These are phyloP conservation scores for Colletotrichum somersetense DNA, from an alignment of 2,329 filamentous ascomycete genomes.

Conservation along the genomic window DNA sequence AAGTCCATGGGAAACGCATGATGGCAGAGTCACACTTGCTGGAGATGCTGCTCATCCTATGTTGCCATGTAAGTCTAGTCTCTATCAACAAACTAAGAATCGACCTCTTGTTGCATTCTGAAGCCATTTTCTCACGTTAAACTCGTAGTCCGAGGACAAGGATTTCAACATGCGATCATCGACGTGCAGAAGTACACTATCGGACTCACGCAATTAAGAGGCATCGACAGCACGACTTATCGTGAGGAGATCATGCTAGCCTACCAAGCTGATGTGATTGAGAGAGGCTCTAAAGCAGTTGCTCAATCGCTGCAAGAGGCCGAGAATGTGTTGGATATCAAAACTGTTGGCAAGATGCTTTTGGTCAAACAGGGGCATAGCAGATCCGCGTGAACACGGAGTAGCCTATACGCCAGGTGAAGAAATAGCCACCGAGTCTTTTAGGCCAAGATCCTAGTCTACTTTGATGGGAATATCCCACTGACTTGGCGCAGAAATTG, in stretches of 20 bases:
- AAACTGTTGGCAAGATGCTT: constrained; percentile 49
- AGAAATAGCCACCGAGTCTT: background rate
- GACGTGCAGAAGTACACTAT: constrained; percentile 56
- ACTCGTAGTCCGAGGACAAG: constrained; percentile 57
- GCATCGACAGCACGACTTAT: constrained; percentile 27
- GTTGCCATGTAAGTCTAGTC: constrained; percentile 52
- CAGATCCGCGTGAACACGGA: constrained; percentile 39
- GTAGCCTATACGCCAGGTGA: background rate
- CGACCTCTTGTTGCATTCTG: background rate
- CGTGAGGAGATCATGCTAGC: constrained; percentile 44
- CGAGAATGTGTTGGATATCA: constrained; percentile 48
- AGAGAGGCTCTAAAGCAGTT: constrained; percentile 51
- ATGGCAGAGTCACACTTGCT: constrained; percentile 52
- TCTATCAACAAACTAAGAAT: background rate
- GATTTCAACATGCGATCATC: constrained; percentile 57
- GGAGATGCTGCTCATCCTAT: constrained; percentile 60
- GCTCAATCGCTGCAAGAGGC: constrained; percentile 51
- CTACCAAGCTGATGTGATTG: constrained; percentile 51
- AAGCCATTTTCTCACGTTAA: background rate
- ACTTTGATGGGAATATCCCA: too few species aligned
- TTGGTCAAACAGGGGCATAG: constrained; percentile 50
- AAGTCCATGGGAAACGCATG: constrained; percentile 48
- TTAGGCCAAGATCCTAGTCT: background rate
- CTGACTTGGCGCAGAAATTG: background rate
- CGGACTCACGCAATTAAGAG: constrained; percentile 46